These are phyloP conservation scores for Torrubiellomyces zombiae DNA, from an alignment of 2,329 filamentous ascomycete genomes.

Conservation along the genomic window DNA sequence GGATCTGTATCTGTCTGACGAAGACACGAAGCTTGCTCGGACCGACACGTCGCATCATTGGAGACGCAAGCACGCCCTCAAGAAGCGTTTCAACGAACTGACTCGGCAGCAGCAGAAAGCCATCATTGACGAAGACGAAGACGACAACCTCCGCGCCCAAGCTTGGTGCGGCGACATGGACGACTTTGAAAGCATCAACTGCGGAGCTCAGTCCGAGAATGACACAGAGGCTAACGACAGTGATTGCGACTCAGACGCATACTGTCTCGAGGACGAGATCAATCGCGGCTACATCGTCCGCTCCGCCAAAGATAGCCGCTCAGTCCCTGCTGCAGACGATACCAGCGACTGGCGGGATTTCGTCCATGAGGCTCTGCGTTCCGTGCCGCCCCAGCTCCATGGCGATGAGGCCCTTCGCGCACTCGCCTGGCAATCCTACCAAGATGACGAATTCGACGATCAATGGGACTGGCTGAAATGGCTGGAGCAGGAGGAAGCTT, in stretches of 20 bases:
- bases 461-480: constrained; percentile 10
- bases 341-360: constrained; percentile 11
- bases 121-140: constrained; percentile 19
- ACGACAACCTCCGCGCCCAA: constrained; percentile 17
- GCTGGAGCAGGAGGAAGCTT: constrained; percentile 7
- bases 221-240: constrained; percentile 1
- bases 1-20: constrained; percentile 34
- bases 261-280: constrained; percentile 16
- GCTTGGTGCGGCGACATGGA: constrained; percentile 14
- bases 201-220: too few relatives aligned
- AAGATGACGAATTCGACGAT: constrained; percentile 4
- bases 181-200: constrained; percentile 5
- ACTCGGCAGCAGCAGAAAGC: constrained; percentile 17
- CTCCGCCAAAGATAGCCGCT: constrained; percentile 4
- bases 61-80: constrained; percentile 26
- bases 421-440: constrained; percentile 9
- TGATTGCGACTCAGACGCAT: constrained; percentile 1
- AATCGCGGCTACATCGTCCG: constrained; percentile 15
- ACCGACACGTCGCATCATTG: constrained; percentile 22
- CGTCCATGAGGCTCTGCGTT: constrained; percentile 9
- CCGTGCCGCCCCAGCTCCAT: constrained; percentile 7
- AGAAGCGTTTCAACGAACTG: constrained; percentile 25
- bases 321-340: constrained; percentile 7
- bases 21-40: constrained; percentile 18
- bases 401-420: constrained; percentile 11